A percentile compares a stretch with the other conserved stretches of the same genome.
These are phyloP conservation scores for Acer saccharum DNA, from an alignment of 345 rosid genomes.

Conservation along the genomic window DNA sequence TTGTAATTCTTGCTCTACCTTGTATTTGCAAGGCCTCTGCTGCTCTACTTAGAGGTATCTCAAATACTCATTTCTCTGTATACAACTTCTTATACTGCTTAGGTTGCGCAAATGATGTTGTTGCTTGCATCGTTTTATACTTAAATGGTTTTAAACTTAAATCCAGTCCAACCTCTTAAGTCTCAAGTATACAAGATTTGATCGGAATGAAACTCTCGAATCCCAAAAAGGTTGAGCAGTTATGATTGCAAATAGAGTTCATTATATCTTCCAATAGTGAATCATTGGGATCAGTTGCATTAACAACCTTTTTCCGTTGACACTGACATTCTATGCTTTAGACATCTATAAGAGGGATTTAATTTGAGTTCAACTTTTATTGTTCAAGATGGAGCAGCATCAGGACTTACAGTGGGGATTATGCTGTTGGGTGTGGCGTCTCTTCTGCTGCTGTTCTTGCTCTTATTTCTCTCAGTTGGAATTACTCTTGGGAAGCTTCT, in stretches of 20 bases:
- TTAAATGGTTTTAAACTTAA: too few species aligned
- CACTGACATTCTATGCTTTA: not conserved
- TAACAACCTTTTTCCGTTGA: too few species aligned
- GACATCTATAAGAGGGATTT: not conserved
- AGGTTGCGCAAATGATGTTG: not conserved
- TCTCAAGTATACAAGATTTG: too few species aligned
- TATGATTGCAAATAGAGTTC: too few species aligned
- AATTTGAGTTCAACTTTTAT: conserved; percentile 17
- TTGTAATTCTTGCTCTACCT: conserved; percentile 72
- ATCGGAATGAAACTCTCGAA: too few species aligned
- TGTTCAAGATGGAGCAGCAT: conserved; percentile 46
- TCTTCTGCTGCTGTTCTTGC: conserved; percentile 49
- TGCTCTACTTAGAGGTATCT: conserved; percentile 62
- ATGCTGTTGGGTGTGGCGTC: conserved; percentile 57
- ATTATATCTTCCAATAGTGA: too few species aligned
- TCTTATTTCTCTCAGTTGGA: conserved; percentile 82
- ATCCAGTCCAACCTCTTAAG: too few species aligned
- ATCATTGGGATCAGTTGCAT: too few species aligned
- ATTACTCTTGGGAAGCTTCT: conserved; percentile 83
- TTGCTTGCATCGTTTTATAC: not conserved
- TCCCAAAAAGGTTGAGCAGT: too few species aligned
- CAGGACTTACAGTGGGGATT: conserved; percentile 57
- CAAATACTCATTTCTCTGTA: not conserved
- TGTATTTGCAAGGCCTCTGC: conserved; percentile 72
- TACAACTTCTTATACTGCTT: not conserved